These are phyloP conservation scores for Berkeleyomyces rouxiae DNA, from an alignment of 2,329 filamentous ascomycete species.

Conservation along the genomic window DNA sequence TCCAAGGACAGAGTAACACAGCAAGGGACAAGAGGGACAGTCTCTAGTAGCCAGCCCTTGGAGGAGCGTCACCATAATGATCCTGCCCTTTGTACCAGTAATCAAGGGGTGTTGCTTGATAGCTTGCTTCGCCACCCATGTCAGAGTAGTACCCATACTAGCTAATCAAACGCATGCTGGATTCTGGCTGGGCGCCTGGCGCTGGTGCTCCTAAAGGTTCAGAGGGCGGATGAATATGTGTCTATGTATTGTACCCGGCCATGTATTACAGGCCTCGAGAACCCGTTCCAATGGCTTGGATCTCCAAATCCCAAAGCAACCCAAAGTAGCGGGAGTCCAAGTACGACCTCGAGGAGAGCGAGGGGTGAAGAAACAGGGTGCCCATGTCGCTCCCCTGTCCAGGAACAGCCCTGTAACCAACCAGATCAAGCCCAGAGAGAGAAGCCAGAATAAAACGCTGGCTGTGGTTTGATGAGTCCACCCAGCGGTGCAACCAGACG, in stretches of 20 bases:
- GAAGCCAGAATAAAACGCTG: not conserved
- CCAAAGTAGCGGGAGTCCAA: not conserved
- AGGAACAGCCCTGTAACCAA: not conserved
- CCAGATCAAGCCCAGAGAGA: not conserved
- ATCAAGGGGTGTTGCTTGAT: not conserved
- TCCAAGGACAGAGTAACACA: not conserved
- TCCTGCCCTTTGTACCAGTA: not conserved
- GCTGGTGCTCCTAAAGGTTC: not conserved
- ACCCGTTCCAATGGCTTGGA: slow-evolving; percentile 6
- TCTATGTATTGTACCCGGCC: too few species aligned
- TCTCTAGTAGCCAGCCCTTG: not conserved
- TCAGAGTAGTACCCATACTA: not conserved
- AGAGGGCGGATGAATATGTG: not conserved
- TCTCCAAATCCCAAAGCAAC: slow-evolving; percentile 4
- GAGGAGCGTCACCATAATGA: not conserved
- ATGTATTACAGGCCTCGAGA: not conserved
- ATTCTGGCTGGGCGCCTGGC: not conserved
- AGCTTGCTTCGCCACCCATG: not conserved
- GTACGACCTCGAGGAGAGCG: not conserved
- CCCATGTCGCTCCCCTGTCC: not conserved
- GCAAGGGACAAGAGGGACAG: not conserved
- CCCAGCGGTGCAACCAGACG: not conserved
- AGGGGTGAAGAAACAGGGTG: not conserved
- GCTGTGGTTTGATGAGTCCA: not conserved
- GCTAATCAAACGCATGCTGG: not conserved